Conservation (phyloP, 495 filamentous ascomycete genomes). For the Aspergillus haitiensis region DNA sequence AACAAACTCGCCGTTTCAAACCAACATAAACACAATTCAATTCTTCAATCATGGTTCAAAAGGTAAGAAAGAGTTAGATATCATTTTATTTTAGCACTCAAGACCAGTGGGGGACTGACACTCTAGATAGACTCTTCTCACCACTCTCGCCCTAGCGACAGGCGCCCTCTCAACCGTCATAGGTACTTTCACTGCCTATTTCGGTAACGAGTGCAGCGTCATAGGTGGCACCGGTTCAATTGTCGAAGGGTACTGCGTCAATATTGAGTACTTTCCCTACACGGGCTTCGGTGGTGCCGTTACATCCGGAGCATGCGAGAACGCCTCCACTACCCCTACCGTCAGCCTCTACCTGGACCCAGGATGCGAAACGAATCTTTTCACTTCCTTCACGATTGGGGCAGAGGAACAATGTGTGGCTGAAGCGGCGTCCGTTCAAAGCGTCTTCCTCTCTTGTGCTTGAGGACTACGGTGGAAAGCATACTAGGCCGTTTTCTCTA, state of each 20-base stretch:
- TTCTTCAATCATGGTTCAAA: background rate
- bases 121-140: background rate
- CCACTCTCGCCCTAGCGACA: background rate
- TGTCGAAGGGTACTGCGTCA: background rate
- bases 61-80: background rate
- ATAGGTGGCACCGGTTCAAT: background rate
- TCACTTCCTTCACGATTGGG: background rate
- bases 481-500: background rate
- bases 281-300: background rate
- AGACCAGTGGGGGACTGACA: background rate
- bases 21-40: background rate
- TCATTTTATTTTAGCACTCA: background rate
- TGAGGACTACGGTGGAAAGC: background rate
- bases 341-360: background rate
- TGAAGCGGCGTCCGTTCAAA: background rate
- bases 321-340: background rate
- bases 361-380: background rate
- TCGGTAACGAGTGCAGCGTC: background rate
- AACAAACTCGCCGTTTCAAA: background rate
- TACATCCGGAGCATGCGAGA: background rate
- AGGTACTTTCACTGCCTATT: background rate
- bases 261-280: background rate
- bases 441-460: background rate
- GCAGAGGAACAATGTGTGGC: background rate
- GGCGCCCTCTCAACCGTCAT: background rate